These are phyloP conservation scores for Metschnikowia shivogae DNA, from an alignment of 805 yeast genomes.

Conservation along the genomic window DNA sequence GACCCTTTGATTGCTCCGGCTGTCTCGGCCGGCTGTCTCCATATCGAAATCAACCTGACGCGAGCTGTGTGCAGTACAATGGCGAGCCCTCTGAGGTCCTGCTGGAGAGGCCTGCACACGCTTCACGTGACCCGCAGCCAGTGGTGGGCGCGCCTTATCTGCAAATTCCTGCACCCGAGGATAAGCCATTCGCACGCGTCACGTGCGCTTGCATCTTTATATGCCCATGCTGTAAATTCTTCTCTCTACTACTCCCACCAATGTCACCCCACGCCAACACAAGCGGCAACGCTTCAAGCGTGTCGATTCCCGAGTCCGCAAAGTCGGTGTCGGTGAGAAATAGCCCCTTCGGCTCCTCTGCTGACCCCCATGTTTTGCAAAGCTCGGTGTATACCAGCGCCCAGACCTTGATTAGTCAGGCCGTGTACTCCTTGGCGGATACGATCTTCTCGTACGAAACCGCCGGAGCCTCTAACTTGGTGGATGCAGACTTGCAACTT, in stretches of 20 bases:
- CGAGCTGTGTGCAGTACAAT: too few relatives aligned
- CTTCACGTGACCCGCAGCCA: background rate
- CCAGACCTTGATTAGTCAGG: slow-evolving; percentile 48
- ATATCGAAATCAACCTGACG: too few relatives aligned
- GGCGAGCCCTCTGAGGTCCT: too few relatives aligned
- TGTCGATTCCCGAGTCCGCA: slow-evolving; percentile 6
- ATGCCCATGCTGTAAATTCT: background rate
- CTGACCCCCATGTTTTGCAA: slow-evolving; percentile 49
- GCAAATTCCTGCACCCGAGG: slow-evolving; percentile 3
- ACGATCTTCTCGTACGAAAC: slow-evolving; percentile 69
- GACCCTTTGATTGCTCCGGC: too few relatives aligned
- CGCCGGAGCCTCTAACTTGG: slow-evolving; percentile 46
- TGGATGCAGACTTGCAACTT: slow-evolving; percentile 54
- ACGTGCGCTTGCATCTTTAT: slow-evolving; percentile 14
- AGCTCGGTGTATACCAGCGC: slow-evolving; percentile 53
- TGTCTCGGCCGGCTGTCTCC: too few relatives aligned
- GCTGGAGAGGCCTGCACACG: background rate
- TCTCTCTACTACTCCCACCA: background rate
- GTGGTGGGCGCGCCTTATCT: background rate
- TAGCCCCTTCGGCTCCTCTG: slow-evolving; percentile 58
- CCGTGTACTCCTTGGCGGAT: slow-evolving; percentile 48
- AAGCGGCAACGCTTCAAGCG: slow-evolving; percentile 4
- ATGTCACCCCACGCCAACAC: slow-evolving; percentile 13
- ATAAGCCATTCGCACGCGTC: slow-evolving; percentile 7
- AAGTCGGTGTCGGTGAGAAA: slow-evolving; percentile 14